Conservation (phyloP, 192 early-diverging fungal genomes). For the Dispira parvispora region DNA sequence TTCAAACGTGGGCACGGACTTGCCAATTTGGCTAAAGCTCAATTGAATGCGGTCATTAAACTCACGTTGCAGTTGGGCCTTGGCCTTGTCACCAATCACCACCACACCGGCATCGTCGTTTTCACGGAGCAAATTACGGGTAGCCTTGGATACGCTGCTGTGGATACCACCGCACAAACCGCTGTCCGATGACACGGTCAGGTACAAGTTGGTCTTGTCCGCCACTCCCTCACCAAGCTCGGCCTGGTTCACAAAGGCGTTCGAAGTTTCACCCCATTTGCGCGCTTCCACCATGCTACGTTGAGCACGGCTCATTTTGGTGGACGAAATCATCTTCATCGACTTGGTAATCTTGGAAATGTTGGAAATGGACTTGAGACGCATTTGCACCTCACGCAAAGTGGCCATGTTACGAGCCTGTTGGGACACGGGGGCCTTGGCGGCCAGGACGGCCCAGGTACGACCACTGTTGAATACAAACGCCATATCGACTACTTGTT, state of each 20-base stretch:
- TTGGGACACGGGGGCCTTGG: neutral
- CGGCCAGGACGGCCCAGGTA: too few relatives aligned
- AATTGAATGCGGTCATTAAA: conserved; percentile 58
- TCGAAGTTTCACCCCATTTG: conserved; percentile 35
- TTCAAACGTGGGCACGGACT: conserved; percentile 69
- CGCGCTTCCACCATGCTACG: conserved; percentile 77
- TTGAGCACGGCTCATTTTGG: conserved; percentile 82
- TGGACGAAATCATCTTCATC: conserved; percentile 99
- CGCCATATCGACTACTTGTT: too few relatives aligned
- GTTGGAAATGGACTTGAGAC: conserved; percentile 91
- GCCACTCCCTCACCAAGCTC: conserved; percentile 36
- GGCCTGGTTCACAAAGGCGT: conserved; percentile 34
- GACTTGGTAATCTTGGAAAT: conserved; percentile 99
- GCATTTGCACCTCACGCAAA: conserved; percentile 83
- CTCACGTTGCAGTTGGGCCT: conserved; percentile 69
- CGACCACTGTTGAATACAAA: too few relatives aligned
- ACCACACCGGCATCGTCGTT: conserved; percentile 39
- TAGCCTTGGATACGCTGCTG: conserved; percentile 74
- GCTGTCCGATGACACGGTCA: conserved; percentile 84
- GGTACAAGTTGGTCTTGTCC: conserved; percentile 38
- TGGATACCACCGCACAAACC: conserved; percentile 99
- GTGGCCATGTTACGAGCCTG: conserved; percentile 90
- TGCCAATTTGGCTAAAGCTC: conserved; percentile 86
- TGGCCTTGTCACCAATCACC: conserved; percentile 87
- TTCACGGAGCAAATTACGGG: conserved; percentile 44